phyloP scores from a whole-genome alignment of 805 yeast genomes.

The Nakazawaea holstii region DNA sequence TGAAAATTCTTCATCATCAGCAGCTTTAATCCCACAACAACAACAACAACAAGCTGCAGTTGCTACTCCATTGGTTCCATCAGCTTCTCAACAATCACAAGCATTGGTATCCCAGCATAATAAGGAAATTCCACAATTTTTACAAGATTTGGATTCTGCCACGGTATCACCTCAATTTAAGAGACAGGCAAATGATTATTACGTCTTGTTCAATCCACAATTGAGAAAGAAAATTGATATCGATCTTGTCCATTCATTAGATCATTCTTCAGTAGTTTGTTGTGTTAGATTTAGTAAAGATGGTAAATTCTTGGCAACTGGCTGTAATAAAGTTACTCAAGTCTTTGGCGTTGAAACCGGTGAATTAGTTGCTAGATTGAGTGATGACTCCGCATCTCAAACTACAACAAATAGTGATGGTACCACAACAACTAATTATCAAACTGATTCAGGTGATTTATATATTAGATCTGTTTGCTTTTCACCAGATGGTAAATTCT shows the following conservation, averaged over 20 bases:
- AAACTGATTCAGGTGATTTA: conserved; percentile 71
- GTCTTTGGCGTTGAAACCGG: conserved; percentile 92
- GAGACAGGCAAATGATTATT: conserved; percentile 80
- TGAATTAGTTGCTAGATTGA: conserved; percentile 76
- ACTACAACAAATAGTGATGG: conserved; percentile 27
- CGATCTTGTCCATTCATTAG: conserved; percentile 82
- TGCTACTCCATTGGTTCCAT: conserved; percentile 16
- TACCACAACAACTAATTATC: conserved; percentile 33
- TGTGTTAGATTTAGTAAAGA: conserved; percentile 91
- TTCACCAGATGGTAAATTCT: conserved; percentile 88
- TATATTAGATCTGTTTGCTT: conserved; percentile 95
- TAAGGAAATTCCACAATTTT: conserved; percentile 77
- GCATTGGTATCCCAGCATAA: conserved; percentile 48
- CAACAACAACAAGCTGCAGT: conserved; percentile 19
- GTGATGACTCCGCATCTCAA: conserved; percentile 64
- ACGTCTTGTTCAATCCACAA: conserved; percentile 86
- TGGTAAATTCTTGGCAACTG: conserved; percentile 92
- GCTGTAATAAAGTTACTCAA: conserved; percentile 94
- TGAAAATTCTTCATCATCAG: background rate
- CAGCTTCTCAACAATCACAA: conserved; percentile 12
- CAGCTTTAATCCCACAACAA: background rate
- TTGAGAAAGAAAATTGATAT: conserved; percentile 74
- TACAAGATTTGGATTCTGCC: conserved; percentile 73
- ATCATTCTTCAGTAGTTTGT: conserved; percentile 93
- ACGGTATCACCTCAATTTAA: conserved; percentile 71